phyloP scores from a whole-genome alignment of 257 asterid species.

The Solanum ossicruentum region DNA sequence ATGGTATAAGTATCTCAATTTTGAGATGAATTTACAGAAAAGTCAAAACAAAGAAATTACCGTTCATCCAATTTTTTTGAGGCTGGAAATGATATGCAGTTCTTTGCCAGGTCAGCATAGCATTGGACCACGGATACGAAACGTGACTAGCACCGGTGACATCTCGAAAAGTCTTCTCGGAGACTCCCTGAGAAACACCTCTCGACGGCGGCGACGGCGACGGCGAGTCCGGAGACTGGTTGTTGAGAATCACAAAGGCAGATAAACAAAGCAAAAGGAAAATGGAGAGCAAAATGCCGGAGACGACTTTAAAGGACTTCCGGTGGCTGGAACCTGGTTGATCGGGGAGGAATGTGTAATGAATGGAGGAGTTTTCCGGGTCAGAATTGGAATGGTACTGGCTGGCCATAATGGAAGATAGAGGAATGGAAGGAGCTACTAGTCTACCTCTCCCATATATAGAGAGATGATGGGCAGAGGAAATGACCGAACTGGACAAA shows the following conservation, averaged over 20 bases:
- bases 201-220: slow-evolving; percentile 31
- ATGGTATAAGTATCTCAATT: neutral
- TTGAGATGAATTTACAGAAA: neutral
- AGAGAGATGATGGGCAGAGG: neutral
- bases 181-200: slow-evolving; percentile 61
- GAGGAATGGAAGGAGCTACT: neutral
- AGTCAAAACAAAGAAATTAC: slow-evolving; percentile 16
- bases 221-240: neutral
- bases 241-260: slow-evolving; percentile 8
- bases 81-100: slow-evolving; percentile 77
- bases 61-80: slow-evolving; percentile 71
- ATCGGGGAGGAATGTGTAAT: slow-evolving; percentile 25
- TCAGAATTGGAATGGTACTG: slow-evolving; percentile 9
- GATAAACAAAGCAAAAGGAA: slow-evolving; percentile 15
- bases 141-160: slow-evolving; percentile 13
- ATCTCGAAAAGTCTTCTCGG: slow-evolving; percentile 56
- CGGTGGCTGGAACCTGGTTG: slow-evolving; percentile 13
- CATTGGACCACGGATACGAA: slow-evolving; percentile 49
- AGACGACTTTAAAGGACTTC: slow-evolving; percentile 10
- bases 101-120: slow-evolving; percentile 75
- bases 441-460: neutral
- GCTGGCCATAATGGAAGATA: slow-evolving; percentile 23
- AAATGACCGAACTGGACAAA: neutral
- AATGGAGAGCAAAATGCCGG: slow-evolving; percentile 27
- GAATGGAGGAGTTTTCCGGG: slow-evolving; percentile 19